Evolutionary conservation across 768 basidiomycete genomes (phyloP).

Genomic region (Auricularia cornea): DNA sequence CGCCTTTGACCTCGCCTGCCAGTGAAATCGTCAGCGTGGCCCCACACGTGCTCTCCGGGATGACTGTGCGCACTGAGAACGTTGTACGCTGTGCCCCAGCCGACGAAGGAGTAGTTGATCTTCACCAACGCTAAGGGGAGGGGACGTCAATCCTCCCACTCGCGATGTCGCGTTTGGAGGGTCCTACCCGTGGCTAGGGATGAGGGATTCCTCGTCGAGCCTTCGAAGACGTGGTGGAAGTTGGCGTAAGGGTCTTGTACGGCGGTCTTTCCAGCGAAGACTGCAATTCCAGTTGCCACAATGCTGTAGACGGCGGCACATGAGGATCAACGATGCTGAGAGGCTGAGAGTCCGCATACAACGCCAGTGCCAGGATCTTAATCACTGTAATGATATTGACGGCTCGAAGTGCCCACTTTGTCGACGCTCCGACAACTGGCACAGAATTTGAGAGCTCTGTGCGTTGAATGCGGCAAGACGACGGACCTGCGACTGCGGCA

Average conservation of each 20-base stretch:
- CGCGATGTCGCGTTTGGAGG: not conserved
- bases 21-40: too few relatives aligned
- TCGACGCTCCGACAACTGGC: slow-evolving; percentile 19
- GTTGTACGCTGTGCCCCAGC: slow-evolving; percentile 38
- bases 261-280: slow-evolving; percentile 18
- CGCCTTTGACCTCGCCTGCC: not conserved
- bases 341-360: slow-evolving; percentile 9
- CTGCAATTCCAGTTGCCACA: slow-evolving; percentile 17
- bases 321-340: not conserved
- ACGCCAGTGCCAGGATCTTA: slow-evolving; percentile 17
- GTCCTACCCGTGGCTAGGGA: slow-evolving; percentile 7
- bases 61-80: slow-evolving; percentile 28
- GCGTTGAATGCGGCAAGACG: not conserved
- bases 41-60: too few relatives aligned
- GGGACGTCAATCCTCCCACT: not conserved
- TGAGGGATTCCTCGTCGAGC: slow-evolving; percentile 18
- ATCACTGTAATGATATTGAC: slow-evolving; percentile 18
- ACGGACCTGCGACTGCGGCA: slow-evolving; percentile 14
- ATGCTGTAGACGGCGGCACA: slow-evolving; percentile 13
- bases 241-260: slow-evolving; percentile 23
- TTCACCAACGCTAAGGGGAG: slow-evolving; percentile 16
- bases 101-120: slow-evolving; percentile 20
- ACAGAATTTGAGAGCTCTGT: too few relatives aligned
- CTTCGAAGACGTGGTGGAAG: slow-evolving; percentile 22
- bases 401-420: slow-evolving; percentile 20